phyloP scores from a whole-genome alignment of 305 asterid genomes.

The Fraxinus nigra region DNA sequence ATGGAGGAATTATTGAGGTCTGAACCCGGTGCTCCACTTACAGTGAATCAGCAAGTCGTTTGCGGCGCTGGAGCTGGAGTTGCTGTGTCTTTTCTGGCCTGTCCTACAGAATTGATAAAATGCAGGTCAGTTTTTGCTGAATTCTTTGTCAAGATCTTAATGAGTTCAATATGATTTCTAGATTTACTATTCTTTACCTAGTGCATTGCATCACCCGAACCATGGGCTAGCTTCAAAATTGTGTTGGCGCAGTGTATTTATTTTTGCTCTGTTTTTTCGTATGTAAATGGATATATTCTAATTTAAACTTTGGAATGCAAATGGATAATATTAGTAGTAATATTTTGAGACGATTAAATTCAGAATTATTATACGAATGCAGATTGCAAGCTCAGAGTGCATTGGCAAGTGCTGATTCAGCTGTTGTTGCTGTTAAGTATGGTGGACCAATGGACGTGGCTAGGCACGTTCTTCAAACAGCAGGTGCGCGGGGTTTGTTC shows the following conservation, averaged over 20 bases:
- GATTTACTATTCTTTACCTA: neutral
- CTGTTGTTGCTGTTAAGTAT: conserved; percentile 50
- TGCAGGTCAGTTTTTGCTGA: conserved; percentile 59
- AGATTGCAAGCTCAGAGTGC: conserved; percentile 95
- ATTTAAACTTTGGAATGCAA: neutral
- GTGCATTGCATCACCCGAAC: neutral
- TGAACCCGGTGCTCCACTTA: conserved; percentile 70
- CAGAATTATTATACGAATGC: conserved; percentile 8
- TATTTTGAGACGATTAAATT: neutral
- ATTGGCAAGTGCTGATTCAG: conserved; percentile 32
- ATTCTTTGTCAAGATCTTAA: neutral
- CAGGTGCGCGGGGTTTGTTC: conserved; percentile 71
- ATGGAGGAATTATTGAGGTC: conserved; percentile 75
- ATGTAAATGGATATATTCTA: neutral
- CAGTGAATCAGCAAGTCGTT: conserved; percentile 69
- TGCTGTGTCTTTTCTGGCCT: conserved; percentile 89
- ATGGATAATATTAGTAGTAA: neutral
- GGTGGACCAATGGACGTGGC: conserved; percentile 95
- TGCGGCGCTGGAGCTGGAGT: conserved; percentile 95
- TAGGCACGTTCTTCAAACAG: conserved; percentile 66
- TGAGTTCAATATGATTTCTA: neutral
- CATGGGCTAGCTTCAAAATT: neutral
- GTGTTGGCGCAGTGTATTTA: neutral
- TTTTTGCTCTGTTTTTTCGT: neutral
- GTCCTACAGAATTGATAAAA: conserved; percentile 92